Conservation (phyloP, 2,329 filamentous ascomycete species). For the Gliomastix tumulicola region DNA sequence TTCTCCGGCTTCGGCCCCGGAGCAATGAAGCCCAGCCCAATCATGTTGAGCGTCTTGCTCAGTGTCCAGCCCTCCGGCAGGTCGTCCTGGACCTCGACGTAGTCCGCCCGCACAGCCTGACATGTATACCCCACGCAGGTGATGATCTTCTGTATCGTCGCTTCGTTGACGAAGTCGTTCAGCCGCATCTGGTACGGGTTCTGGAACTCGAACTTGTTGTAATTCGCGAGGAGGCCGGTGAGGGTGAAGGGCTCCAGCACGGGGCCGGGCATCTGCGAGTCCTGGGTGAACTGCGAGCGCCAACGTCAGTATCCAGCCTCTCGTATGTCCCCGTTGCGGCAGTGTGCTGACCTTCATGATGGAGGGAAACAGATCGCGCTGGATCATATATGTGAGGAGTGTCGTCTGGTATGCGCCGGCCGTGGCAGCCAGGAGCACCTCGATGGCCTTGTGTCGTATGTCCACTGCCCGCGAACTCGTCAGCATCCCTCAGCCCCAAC, state of each 20-base stretch:
- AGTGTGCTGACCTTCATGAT: slow-evolving; percentile 71
- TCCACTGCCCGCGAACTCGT: slow-evolving; percentile 44
- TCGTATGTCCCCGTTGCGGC: too few relatives aligned
- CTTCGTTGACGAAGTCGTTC: slow-evolving; percentile 92
- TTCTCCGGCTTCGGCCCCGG: slow-evolving; percentile 59
- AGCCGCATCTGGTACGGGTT: slow-evolving; percentile 91
- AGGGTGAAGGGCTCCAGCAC: slow-evolving; percentile 73
- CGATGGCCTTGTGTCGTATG: slow-evolving; percentile 71
- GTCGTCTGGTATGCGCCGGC: slow-evolving; percentile 96
- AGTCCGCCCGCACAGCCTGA: slow-evolving; percentile 60
- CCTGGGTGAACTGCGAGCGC: slow-evolving; percentile 65
- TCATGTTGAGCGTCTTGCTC: slow-evolving; percentile 71
- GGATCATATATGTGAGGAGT: slow-evolving; percentile 88
- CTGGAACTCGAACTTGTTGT: slow-evolving; percentile 99
- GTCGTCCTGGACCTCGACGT: slow-evolving; percentile 84
- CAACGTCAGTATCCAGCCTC: too few relatives aligned
- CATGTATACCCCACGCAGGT: slow-evolving; percentile 69
- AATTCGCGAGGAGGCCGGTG: slow-evolving; percentile 84
- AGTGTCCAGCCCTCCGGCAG: slow-evolving; percentile 85
- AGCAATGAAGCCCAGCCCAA: slow-evolving; percentile 73
- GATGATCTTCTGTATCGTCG: slow-evolving; percentile 76
- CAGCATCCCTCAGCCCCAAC: not conserved
- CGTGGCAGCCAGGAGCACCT: slow-evolving; percentile 74
- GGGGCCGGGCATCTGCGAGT: slow-evolving; percentile 57
- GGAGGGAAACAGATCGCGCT: slow-evolving; percentile 87